Conservation (phyloP, 148 eudicot species). For the Pharnaceum exiguum region DNA sequence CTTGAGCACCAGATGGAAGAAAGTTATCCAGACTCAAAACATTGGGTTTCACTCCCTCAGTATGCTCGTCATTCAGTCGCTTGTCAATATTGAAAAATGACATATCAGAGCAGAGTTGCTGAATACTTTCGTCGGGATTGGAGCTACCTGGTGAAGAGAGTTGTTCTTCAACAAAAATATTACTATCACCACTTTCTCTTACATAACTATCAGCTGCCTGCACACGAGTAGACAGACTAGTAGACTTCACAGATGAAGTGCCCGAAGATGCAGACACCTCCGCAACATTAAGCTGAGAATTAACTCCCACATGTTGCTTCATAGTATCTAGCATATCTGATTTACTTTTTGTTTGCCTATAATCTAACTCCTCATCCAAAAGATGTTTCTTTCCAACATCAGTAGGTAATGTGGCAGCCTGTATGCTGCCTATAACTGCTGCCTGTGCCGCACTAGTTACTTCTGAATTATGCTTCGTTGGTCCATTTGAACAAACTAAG, state of each 20-base stretch:
- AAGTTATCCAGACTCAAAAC: slow-evolving; percentile 29
- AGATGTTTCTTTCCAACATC: slow-evolving; percentile 34
- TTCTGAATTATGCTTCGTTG: slow-evolving; percentile 50
- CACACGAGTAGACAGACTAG: slow-evolving; percentile 20
- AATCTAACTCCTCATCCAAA: slow-evolving; percentile 32
- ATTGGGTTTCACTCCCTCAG: slow-evolving; percentile 20
- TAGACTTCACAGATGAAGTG: slow-evolving; percentile 19
- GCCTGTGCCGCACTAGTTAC: slow-evolving; percentile 27
- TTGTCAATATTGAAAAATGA: slow-evolving; percentile 32
- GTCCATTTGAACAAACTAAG: slow-evolving; percentile 41
- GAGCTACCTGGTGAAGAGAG: slow-evolving; percentile 20
- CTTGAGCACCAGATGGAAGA: slow-evolving; percentile 22
- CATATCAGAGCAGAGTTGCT: slow-evolving; percentile 35
- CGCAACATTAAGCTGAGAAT: slow-evolving; percentile 15
- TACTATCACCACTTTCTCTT: slow-evolving; percentile 8
- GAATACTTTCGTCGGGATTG: slow-evolving; percentile 24
- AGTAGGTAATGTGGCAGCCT: slow-evolving; percentile 21
- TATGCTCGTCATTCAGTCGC: slow-evolving; percentile 21
- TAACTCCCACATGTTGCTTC: slow-evolving; percentile 23
- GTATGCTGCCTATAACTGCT: slow-evolving; percentile 27
- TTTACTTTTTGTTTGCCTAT: slow-evolving; percentile 29
- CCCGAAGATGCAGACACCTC: slow-evolving; percentile 27
- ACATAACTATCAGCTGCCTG: slow-evolving; percentile 19
- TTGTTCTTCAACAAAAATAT: slow-evolving; percentile 15
- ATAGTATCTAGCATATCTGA: slow-evolving; percentile 31